phyloP scores from a whole-genome alignment of 192 early-diverging fungal species.

The Coemansia guatemalensis region DNA sequence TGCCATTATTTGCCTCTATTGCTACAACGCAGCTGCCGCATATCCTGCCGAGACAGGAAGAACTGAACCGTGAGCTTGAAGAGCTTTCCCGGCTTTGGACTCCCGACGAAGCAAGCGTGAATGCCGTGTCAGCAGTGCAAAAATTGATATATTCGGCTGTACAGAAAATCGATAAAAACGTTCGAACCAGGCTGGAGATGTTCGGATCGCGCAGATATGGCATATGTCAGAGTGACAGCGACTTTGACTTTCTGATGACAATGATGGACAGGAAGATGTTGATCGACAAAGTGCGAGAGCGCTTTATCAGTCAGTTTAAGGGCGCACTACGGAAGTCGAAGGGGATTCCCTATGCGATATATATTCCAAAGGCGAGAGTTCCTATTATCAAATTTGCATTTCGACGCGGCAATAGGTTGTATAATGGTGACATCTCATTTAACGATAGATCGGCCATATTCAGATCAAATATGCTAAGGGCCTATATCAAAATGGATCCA shows the following conservation, averaged over 20 bases:
- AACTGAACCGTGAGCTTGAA: constrained; percentile 4
- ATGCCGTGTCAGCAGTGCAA: background rate
- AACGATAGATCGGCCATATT: constrained; percentile 13
- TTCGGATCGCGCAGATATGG: constrained; percentile 33
- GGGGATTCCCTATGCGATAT: constrained; percentile 7
- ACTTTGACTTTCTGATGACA: constrained; percentile 20
- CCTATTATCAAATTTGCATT: constrained; percentile 46
- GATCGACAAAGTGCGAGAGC: background rate
- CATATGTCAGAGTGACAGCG: constrained; percentile 16
- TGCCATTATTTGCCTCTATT: constrained; percentile 2
- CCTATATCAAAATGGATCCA: constrained; percentile 25
- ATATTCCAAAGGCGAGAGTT: constrained; percentile 24
- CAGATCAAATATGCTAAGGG: constrained; percentile 14
- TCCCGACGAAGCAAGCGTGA: background rate
- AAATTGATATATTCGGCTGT: background rate
- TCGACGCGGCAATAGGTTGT: background rate
- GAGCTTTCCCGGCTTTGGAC: constrained; percentile 1
- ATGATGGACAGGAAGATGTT: background rate
- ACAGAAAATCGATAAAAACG: background rate
- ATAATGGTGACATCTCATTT: constrained; percentile 39
- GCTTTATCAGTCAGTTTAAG: background rate
- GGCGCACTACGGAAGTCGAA: background rate
- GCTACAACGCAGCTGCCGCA: background rate
- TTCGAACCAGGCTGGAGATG: background rate
- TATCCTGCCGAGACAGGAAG: background rate